Evolutionary conservation across 495 filamentous ascomycete species (phyloP).

Genomic region (Xylaria scruposa): DNA sequence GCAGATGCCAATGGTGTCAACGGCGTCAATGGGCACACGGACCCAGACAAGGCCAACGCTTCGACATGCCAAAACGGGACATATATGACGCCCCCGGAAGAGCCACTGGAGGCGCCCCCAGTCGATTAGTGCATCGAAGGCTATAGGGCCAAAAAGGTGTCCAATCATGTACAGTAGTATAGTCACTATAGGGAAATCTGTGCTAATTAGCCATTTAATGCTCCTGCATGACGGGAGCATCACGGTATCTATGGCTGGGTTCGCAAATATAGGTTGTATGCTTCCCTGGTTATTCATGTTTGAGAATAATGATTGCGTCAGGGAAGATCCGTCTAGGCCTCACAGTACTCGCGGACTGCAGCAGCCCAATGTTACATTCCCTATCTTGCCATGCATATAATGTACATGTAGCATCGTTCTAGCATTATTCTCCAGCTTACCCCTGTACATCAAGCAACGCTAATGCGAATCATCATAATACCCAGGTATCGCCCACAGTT

Average conservation of each 20-base stretch:
- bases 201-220: conserved; percentile 21
- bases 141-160: neutral
- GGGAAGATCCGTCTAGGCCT: conserved; percentile 15
- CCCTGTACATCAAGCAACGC: conserved; percentile 16
- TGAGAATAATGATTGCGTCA: conserved; percentile 4
- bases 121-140: conserved; percentile 17
- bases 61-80: conserved; percentile 24
- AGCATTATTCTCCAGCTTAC: conserved; percentile 14
- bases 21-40: conserved; percentile 10
- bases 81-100: conserved; percentile 15
- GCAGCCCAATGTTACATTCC: neutral
- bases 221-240: conserved; percentile 1
- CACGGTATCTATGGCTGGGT: neutral
- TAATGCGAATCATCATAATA: conserved; percentile 20
- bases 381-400: conserved; percentile 9
- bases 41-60: conserved; percentile 17
- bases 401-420: conserved; percentile 3
- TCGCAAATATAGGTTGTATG: neutral
- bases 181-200: conserved; percentile 3
- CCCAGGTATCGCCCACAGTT: neutral
- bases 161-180: conserved; percentile 6
- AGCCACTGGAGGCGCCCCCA: conserved; percentile 29
- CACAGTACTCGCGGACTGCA: neutral
- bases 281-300: conserved; percentile 9
- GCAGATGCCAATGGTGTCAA: conserved; percentile 11